Evolutionary conservation across 108 stramenopile genomes (phyloP).

Genomic region (Pseudonitzschia multiseries): DNA sequence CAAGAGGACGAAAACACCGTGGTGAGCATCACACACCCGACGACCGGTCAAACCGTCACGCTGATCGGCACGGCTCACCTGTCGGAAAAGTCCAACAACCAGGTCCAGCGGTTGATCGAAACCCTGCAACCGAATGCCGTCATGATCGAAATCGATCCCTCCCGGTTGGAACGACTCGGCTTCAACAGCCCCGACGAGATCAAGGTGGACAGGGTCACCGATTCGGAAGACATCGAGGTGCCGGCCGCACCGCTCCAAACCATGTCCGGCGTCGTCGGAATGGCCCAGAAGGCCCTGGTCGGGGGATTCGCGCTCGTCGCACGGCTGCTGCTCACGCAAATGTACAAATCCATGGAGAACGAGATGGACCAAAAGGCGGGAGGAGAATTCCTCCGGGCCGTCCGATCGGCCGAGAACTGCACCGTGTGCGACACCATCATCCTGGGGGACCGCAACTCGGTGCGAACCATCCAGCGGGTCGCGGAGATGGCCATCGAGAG

Average conservation of each 20-base stretch:
- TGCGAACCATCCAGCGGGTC: slow-evolving; percentile 33
- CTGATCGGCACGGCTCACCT: slow-evolving; percentile 43
- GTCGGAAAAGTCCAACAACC: slow-evolving; percentile 30
- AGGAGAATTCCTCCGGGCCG: slow-evolving; percentile 40
- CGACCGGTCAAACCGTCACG: slow-evolving; percentile 29
- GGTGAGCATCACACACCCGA: neutral
- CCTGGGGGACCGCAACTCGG: slow-evolving; percentile 38
- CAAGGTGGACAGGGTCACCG: slow-evolving; percentile 1
- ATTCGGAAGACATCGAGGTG: slow-evolving; percentile 33
- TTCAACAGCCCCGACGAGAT: slow-evolving; percentile 18
- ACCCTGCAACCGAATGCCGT: slow-evolving; percentile 33
- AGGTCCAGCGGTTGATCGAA: slow-evolving; percentile 37
- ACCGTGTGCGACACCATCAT: slow-evolving; percentile 18
- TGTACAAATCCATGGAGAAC: slow-evolving; percentile 36
- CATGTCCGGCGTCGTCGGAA: neutral
- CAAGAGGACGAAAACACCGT: slow-evolving; percentile 13
- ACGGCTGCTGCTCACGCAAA: slow-evolving; percentile 29
- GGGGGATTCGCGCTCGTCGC: slow-evolving; percentile 25
- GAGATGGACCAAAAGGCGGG: slow-evolving; percentile 25
- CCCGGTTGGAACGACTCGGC: slow-evolving; percentile 35
- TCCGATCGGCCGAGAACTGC: slow-evolving; percentile 25
- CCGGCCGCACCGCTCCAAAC: neutral
- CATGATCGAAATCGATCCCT: slow-evolving; percentile 38
- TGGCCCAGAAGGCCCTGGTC: slow-evolving; percentile 11
- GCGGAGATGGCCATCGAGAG: slow-evolving; percentile 31